A percentile compares a stretch with the other conserved stretches of the same genome.
Conservation (phyloP, 2,329 filamentous ascomycete species). For the Fusarium falciforme region DNA sequence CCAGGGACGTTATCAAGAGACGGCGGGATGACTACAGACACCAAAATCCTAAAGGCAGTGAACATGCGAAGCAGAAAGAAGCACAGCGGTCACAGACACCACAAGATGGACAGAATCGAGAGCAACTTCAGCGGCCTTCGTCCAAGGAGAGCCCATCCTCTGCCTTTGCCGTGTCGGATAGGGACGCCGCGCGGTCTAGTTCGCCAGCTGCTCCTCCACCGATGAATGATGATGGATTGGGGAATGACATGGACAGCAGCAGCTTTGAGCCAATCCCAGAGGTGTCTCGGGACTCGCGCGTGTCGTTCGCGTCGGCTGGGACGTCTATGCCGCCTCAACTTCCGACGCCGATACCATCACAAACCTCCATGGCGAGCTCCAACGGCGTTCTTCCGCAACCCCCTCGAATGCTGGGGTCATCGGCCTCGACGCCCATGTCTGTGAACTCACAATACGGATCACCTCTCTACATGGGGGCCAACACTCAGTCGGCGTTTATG, state of each 20-base stretch:
- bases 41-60: constrained; percentile 52
- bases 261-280: constrained; percentile 43
- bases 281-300: constrained; percentile 35
- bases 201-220: constrained; percentile 25
- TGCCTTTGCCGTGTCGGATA: constrained; percentile 8
- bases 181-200: constrained; percentile 21
- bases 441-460: constrained; percentile 53
- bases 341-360: constrained; percentile 37
- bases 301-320: constrained; percentile 38
- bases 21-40: constrained; percentile 71
- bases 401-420: constrained; percentile 41
- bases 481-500: constrained; percentile 52
- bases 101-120: neutral
- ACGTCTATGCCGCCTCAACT: constrained; percentile 33
- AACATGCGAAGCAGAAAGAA: constrained; percentile 52
- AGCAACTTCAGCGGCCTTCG: neutral
- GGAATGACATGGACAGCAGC: constrained; percentile 30
- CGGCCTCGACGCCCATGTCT: constrained; percentile 39
- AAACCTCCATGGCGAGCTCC: constrained; percentile 32
- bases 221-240: constrained; percentile 30
- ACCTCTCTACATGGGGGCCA: constrained; percentile 53
- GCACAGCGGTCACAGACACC: neutral
- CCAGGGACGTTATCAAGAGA: constrained; percentile 82
- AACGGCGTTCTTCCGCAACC: constrained; percentile 33
- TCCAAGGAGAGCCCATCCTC: neutral